Base-by-base conservation (phyloP, 139 green algal species). In the Chlorella sp. region DNA sequence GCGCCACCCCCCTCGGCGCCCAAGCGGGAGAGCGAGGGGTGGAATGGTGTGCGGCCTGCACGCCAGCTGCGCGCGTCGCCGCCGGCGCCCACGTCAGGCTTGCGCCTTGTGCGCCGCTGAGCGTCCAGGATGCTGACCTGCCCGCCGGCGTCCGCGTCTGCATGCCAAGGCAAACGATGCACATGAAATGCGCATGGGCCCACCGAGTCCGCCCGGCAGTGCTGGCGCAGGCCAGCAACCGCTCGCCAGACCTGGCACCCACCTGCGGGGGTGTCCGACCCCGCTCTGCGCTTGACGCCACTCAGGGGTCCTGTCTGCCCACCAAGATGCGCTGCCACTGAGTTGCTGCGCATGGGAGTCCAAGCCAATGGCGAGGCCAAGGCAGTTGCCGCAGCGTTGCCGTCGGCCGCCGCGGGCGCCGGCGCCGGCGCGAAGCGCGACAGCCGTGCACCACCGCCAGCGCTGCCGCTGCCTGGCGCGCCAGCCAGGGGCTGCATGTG, bases 41-140 rank as follows among this genome's bases (percentile, higher is more conserved):
- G 73, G 69, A 77, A 81, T 19, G 73, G 73, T 23, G 79, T 81
- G 62, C 79, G 72, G 21, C 79, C 79, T 11, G 79, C 79, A 11
- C 67, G 59, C 79, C 79, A 81, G 43, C 64, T 60, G 48, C 73
- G 76, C 33, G 55, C 50, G 25, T 71, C 77, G 19, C 38, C 77
- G 4, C 11, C 35, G 2, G 29, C 53, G 19, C 21, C 29, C 33
- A n/a, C 35, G 38, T 77, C 66, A 3, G 73, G 19, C 2, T 60
- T 58, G 33, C 71, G 66, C 15, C 79, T 42, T 21, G 59, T 64
- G 43, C 79, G 72, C 55, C 79, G 71, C 71, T 84, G 79, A 1
- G 66, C 64, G 33, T 84, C 79, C 41, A 84, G 71, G 31, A 84
- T 25, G 55, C 79, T 84, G 62, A 84, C 76, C 71, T 33, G 77